Conservation (phyloP, 2,329 filamentous ascomycete genomes). For the Anisogramma anomala region DNA sequence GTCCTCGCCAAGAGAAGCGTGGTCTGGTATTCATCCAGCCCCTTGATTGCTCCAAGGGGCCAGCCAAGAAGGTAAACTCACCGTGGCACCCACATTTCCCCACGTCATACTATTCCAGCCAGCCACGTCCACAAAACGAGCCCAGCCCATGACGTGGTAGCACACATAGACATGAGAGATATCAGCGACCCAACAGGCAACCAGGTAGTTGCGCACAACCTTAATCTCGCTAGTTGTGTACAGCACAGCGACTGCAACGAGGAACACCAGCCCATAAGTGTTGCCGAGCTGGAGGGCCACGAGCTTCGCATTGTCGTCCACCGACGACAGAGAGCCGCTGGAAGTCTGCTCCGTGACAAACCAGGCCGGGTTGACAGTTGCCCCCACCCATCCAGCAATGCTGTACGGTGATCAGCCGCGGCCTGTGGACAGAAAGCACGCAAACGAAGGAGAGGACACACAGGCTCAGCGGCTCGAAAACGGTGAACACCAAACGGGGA, state of each 20-base stretch:
- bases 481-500: constrained; percentile 54
- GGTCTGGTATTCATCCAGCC: constrained; percentile 22
- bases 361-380: constrained; percentile 44
- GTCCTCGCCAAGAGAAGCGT: constrained; percentile 46
- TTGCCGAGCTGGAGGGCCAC: constrained; percentile 59
- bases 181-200: constrained; percentile 54
- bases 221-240: constrained; percentile 52
- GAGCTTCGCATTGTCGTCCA: constrained; percentile 38
- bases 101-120: constrained; percentile 61
- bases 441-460: constrained; percentile 27
- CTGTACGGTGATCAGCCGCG: constrained; percentile 26
- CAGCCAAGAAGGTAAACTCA: constrained; percentile 25
- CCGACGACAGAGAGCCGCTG: constrained; percentile 22
- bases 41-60: neutral
- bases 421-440: neutral
- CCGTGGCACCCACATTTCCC: constrained; percentile 59
- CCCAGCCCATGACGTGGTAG: constrained; percentile 45
- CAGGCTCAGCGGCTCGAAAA: constrained; percentile 59
- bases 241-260: constrained; percentile 53
- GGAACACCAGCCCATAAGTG: constrained; percentile 52
- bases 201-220: constrained; percentile 55
- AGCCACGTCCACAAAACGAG: constrained; percentile 38
- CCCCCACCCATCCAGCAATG: constrained; percentile 45
- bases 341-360: constrained; percentile 55
- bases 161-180: constrained; percentile 56